Conservation (phyloP, 805 yeast genomes). For the Vanderwaltozyma yarrowii region DNA sequence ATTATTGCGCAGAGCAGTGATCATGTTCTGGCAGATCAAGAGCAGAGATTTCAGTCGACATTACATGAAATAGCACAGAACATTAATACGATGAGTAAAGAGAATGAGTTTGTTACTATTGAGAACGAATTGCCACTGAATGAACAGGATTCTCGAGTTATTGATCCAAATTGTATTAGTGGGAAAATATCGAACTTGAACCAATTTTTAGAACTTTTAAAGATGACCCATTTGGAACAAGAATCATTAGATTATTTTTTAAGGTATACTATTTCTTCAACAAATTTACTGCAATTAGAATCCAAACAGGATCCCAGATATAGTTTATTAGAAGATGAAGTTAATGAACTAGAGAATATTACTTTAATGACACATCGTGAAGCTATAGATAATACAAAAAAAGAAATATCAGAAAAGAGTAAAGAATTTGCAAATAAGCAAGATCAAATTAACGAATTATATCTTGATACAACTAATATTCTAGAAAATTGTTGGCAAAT, state of each 20-base stretch:
- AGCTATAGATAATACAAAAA: constrained; percentile 15
- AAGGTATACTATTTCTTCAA: constrained; percentile 21
- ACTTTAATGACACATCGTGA: constrained; percentile 9
- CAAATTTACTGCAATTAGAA: constrained; percentile 11
- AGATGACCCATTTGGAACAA: constrained; percentile 22
- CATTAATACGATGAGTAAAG: constrained; percentile 12
- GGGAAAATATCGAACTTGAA: constrained; percentile 14
- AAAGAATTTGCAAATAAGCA: constrained; percentile 13
- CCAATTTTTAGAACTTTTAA: constrained; percentile 15
- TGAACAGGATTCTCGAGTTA: not conserved
- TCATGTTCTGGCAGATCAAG: constrained; percentile 14
- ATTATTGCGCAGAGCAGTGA: constrained; percentile 11
- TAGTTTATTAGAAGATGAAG: constrained; percentile 13
- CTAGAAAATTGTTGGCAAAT: constrained; percentile 20
- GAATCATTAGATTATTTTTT: constrained; percentile 26
- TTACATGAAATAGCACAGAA: constrained; percentile 17
- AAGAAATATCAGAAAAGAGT: constrained; percentile 9
- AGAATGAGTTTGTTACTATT: constrained; percentile 12
- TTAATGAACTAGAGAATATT: constrained; percentile 13
- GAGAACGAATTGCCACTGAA: not conserved
- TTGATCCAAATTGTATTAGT: constrained; percentile 12
- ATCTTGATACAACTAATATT: constrained; percentile 14
- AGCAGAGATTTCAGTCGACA: constrained; percentile 9
- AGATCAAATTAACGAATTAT: constrained; percentile 15
- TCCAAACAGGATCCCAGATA: constrained; percentile 19